A percentile compares a stretch with the other conserved stretches of the same genome.
phyloP scores from a whole-genome alignment of 2,329 filamentous ascomycete species.

The Colletotrichum falcatum region DNA sequence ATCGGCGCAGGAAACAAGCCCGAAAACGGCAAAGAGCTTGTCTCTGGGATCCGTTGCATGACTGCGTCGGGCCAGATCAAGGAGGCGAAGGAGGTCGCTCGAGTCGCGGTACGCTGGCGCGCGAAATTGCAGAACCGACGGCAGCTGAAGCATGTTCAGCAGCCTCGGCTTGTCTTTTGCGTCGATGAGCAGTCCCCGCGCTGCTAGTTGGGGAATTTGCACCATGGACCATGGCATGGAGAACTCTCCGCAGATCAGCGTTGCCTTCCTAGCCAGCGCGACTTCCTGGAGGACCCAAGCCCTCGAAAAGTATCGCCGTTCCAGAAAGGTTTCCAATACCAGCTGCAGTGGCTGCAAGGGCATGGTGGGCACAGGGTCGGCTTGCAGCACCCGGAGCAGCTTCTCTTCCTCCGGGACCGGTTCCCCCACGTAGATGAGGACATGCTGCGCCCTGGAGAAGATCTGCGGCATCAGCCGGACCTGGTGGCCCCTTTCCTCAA shows the following conservation, averaged over 20 bases:
- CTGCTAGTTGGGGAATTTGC: background rate
- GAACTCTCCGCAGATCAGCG: background rate
- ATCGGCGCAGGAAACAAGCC: conserved; percentile 43
- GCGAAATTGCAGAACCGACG: conserved; percentile 1
- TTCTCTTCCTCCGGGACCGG: conserved; percentile 41
- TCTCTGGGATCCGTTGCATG: conserved; percentile 44
- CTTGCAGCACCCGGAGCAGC: background rate
- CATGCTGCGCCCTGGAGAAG: conserved; percentile 33
- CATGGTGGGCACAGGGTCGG: background rate
- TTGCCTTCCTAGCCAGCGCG: conserved; percentile 37
- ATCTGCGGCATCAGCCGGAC: conserved; percentile 41
- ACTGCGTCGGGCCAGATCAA: background rate
- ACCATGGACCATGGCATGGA: conserved; percentile 25
- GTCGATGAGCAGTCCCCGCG: background rate
- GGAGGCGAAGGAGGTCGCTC: conserved; percentile 9
- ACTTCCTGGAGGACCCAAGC: conserved; percentile 47
- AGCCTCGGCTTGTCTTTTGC: background rate
- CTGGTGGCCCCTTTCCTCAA: conserved; percentile 39
- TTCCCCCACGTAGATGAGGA: conserved; percentile 37
- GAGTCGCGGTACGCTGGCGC: conserved; percentile 13
- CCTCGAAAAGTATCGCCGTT: conserved; percentile 17
- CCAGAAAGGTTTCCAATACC: background rate
- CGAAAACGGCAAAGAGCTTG: conserved; percentile 45
- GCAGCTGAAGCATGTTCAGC: background rate
- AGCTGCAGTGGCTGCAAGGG: background rate